phyloP scores from a whole-genome alignment of 73 alveolate genomes.

The Tetrahymena malaccensis region DNA sequence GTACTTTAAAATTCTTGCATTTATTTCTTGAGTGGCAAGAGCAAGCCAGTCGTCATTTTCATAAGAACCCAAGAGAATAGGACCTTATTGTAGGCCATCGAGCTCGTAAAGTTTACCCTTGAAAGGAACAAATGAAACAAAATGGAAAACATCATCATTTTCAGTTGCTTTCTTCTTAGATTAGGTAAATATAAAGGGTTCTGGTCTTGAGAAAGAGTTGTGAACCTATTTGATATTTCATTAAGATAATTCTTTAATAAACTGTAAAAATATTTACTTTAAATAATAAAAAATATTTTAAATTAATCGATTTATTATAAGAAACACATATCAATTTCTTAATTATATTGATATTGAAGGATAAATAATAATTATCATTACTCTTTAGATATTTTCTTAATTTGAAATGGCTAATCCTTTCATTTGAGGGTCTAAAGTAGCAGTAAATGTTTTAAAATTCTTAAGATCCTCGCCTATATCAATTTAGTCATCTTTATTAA shows the following conservation, averaged over 20 bases:
- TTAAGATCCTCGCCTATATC: constrained; percentile 85
- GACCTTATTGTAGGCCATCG: constrained; percentile 93
- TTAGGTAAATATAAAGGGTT: constrained; percentile 75
- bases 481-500: constrained; percentile 68
- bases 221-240: constrained; percentile 66
- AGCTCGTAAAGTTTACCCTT: constrained; percentile 83
- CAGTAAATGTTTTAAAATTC: constrained; percentile 69
- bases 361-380: not conserved
- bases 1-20: constrained; percentile 1
- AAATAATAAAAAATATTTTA: not conserved
- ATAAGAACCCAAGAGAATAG: constrained; percentile 74
- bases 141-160: constrained; percentile 91
- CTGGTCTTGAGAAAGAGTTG: constrained; percentile 85
- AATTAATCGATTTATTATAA: not conserved
- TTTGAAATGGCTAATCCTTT: constrained; percentile 52
- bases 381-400: not conserved
- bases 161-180: constrained; percentile 59
- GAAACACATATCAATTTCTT: not conserved
- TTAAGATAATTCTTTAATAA: constrained; percentile 46
- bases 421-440: constrained; percentile 65
- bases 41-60: constrained; percentile 46
- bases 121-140: constrained; percentile 82
- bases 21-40: constrained; percentile 17
- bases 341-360: no score
- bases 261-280: not conserved